These are phyloP conservation scores for Crithidia brevicula DNA, from an alignment of 208 protist species.

Conservation along the genomic window DNA sequence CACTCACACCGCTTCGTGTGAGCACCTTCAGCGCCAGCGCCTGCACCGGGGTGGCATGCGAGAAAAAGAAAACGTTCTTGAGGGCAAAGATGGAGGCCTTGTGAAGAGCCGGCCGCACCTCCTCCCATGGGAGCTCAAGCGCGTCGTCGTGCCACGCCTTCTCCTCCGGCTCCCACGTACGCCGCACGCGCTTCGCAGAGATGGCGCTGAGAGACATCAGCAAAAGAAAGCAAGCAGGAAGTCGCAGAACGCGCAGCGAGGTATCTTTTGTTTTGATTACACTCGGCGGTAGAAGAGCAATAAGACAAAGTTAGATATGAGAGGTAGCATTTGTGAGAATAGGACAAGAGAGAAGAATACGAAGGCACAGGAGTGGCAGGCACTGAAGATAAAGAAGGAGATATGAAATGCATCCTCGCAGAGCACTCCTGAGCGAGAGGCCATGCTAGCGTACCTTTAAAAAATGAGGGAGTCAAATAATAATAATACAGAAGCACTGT, in stretches of 20 bases:
- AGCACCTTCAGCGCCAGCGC: constrained; percentile 62
- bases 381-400: too few species aligned
- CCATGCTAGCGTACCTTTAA: too few species aligned
- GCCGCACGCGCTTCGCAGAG: constrained; percentile 71
- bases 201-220: constrained; percentile 61
- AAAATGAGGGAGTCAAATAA: too few species aligned
- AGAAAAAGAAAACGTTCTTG: constrained; percentile 92
- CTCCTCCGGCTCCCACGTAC: constrained; percentile 79
- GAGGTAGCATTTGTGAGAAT: too few species aligned
- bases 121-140: constrained; percentile 85
- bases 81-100: constrained; percentile 79
- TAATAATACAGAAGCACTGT: too few species aligned
- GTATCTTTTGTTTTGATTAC: too few species aligned
- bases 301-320: too few species aligned
- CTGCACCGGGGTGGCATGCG: constrained; percentile 91
- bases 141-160: constrained; percentile 85
- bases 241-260: not conserved
- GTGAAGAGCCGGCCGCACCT: constrained; percentile 67
- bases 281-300: too few species aligned
- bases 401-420: too few species aligned
- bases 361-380: too few species aligned
- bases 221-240: not conserved
- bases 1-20: constrained; percentile 48
- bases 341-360: too few species aligned
- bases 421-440: too few species aligned